A percentile compares a stretch with the other conserved stretches of the same genome.
Conservation (phyloP, 1,284 basidiomycete genomes). For the Cystobasidium sp. region DNA sequence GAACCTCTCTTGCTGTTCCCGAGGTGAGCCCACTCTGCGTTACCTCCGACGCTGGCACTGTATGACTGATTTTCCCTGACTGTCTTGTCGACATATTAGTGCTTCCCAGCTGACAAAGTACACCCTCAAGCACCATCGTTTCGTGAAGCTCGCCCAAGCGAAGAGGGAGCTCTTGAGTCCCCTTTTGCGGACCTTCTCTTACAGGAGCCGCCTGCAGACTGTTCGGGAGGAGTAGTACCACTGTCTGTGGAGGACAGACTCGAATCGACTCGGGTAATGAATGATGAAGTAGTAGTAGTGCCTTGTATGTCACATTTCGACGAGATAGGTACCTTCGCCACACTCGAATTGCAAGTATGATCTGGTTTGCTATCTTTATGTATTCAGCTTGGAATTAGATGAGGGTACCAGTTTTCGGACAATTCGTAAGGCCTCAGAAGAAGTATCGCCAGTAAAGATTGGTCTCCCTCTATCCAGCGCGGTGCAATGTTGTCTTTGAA, state of each 20-base stretch:
- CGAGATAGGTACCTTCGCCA: no score
- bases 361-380: no score
- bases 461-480: no score
- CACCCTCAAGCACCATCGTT: slow-evolving; percentile 23
- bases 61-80: neutral
- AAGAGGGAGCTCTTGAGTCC: slow-evolving; percentile 23
- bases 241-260: neutral
- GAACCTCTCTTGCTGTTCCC: slow-evolving; percentile 7
- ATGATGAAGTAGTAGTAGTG: no score
- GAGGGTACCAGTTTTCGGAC: no score
- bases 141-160: slow-evolving; percentile 1
- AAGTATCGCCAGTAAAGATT: no score
- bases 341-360: no score
- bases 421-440: no score
- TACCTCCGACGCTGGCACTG: neutral
- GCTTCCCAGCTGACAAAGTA: slow-evolving; percentile 1
- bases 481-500: neutral
- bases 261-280: neutral
- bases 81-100: neutral
- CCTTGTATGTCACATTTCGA: no score
- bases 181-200: slow-evolving; percentile 12
- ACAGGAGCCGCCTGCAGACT: neutral
- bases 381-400: no score
- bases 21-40: neutral
- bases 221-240: neutral